Evolutionary conservation across 129 eudicot species (phyloP).

Genomic region (Erigeron canadensis): DNA sequence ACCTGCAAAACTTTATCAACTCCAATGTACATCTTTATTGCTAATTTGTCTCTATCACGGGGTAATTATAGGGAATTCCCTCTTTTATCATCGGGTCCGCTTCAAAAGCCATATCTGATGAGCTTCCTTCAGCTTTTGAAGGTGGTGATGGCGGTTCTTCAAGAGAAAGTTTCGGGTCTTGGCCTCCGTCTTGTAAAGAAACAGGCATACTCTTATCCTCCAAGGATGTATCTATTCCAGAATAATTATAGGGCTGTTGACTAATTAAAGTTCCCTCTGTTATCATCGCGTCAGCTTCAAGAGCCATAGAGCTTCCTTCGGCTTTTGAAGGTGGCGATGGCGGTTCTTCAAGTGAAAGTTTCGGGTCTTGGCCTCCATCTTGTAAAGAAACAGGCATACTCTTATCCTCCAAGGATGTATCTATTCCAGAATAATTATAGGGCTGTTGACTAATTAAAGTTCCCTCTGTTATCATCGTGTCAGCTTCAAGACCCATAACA

Average conservation of each 20-base stretch:
- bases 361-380: conserved; percentile 21
- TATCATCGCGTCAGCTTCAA: conserved; percentile 18
- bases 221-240: background rate
- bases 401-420: conserved; percentile 13
- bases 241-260: background rate
- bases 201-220: too few relatives aligned
- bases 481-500: conserved; percentile 14
- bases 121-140: conserved; percentile 19
- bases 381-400: background rate
- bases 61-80: conserved; percentile 7
- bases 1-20: conserved; percentile 38
- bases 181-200: background rate
- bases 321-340: conserved; percentile 9
- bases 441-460: too few relatives aligned
- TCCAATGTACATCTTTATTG: conserved; percentile 34
- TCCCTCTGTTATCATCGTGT: conserved; percentile 12
- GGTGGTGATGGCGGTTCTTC: conserved; percentile 19
- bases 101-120: conserved; percentile 18
- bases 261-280: background rate
- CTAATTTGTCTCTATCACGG: conserved; percentile 16
- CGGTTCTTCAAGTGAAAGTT: conserved; percentile 22
- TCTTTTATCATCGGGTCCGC: conserved; percentile 12
- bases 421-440: conserved; percentile 2
- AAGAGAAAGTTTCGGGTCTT: conserved; percentile 8
- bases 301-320: conserved; percentile 18